Evolutionary conservation across 495 filamentous ascomycete species (phyloP).

Genomic region (Cudoniella acicularis): DNA sequence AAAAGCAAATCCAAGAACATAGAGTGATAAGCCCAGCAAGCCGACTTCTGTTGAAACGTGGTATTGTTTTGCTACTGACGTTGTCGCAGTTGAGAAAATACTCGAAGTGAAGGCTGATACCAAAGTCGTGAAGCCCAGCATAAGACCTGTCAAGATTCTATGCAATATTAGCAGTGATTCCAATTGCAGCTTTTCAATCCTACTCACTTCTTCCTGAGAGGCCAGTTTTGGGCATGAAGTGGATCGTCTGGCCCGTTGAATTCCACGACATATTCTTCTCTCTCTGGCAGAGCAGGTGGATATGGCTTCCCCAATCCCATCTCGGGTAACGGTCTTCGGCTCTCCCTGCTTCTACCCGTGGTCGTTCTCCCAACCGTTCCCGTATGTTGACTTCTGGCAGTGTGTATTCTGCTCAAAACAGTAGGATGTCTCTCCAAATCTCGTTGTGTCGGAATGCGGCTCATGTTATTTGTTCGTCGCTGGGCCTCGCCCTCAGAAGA

Average conservation of each 20-base stretch:
- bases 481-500: constrained; percentile 25
- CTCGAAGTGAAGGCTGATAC: constrained; percentile 68
- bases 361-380: constrained; percentile 64
- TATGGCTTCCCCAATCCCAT: constrained; percentile 76
- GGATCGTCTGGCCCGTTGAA: constrained; percentile 79
- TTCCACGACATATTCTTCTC: constrained; percentile 84
- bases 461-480: constrained; percentile 23
- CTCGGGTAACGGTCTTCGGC: constrained; percentile 51
- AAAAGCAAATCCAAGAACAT: constrained; percentile 67
- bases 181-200: neutral
- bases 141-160: constrained; percentile 60
- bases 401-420: constrained; percentile 72
- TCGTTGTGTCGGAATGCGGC: constrained; percentile 43
- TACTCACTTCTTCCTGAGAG: constrained; percentile 67
- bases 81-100: constrained; percentile 65
- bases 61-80: constrained; percentile 46
- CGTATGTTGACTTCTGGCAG: constrained; percentile 68
- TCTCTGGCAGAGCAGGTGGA: constrained; percentile 65
- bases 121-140: constrained; percentile 77
- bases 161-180: neutral
- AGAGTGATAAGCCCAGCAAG: constrained; percentile 63
- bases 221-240: constrained; percentile 81
- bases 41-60: constrained; percentile 56
- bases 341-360: constrained; percentile 40
- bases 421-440: constrained; percentile 73